Evolutionary conservation across 2,329 filamentous ascomycete genomes (phyloP).

Genomic region (Chaetomium globosum): DNA sequence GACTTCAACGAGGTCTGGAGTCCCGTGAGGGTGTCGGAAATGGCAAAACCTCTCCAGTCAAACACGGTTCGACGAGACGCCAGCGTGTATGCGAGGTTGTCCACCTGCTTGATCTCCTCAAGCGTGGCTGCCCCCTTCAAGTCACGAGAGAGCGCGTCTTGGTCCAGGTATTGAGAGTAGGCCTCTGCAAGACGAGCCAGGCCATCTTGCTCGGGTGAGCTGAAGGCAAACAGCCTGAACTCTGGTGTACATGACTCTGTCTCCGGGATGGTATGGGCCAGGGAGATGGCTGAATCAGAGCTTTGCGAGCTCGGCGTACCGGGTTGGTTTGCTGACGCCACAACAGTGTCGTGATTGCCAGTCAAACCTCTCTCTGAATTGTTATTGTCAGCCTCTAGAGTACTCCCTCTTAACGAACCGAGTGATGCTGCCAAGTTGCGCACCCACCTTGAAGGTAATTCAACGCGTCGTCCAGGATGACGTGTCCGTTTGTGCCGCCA

Average conservation of each 20-base stretch:
- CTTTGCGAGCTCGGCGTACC: neutral
- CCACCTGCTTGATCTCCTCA: neutral
- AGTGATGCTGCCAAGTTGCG: neutral
- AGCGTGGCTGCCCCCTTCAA: neutral
- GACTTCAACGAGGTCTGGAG: neutral
- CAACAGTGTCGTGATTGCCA: neutral
- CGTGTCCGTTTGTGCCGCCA: too few species aligned
- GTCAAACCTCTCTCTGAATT: neutral
- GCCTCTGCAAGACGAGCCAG: neutral
- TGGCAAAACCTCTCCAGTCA: neutral
- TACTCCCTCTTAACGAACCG: too few species aligned
- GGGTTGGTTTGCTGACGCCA: neutral
- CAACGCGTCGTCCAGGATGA: too few species aligned
- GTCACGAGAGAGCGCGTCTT: neutral
- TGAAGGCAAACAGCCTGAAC: neutral
- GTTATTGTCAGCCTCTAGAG: neutral
- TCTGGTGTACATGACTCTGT: neutral
- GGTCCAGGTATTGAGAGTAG: neutral
- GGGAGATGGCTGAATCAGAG: constrained; percentile 1
- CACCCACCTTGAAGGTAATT: neutral
- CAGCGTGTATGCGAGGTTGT: neutral
- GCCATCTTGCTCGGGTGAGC: neutral
- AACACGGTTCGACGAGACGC: neutral
- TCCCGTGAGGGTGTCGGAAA: neutral
- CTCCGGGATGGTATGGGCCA: neutral